Percentiles rank a stretch among this genome's conserved stretches.
Conservation (phyloP, 139 green algal genomes). For the Picochlorum sp. region DNA sequence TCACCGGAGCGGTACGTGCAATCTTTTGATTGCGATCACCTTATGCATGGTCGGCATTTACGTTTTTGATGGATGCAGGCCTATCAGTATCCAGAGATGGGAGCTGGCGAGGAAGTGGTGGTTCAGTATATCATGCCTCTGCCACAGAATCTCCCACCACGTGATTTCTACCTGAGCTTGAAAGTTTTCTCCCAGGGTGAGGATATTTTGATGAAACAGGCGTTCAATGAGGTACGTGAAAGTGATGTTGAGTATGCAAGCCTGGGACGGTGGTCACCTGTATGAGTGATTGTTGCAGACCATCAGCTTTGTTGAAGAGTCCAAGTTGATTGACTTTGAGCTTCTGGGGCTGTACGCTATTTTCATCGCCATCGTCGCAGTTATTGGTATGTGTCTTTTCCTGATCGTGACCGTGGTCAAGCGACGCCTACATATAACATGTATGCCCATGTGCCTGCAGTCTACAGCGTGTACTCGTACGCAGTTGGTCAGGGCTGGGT, state of each 20-base stretch:
- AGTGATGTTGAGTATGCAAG: neutral
- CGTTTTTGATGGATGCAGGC: neutral
- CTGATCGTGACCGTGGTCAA: neutral
- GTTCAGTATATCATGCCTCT: constrained; percentile 29
- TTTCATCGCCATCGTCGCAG: constrained; percentile 6
- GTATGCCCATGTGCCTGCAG: constrained; percentile 7
- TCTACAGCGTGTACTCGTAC: constrained; percentile 9
- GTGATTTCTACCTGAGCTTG: constrained; percentile 24
- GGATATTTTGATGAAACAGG: neutral
- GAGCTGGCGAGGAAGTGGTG: constrained; percentile 14
- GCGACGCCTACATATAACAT: neutral
- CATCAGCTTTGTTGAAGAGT: constrained; percentile 24
- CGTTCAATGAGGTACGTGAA: neutral
- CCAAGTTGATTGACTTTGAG: constrained; percentile 25
- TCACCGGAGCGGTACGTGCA: constrained; percentile 19
- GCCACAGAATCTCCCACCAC: constrained; percentile 22
- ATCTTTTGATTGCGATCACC: neutral
- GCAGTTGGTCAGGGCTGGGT: constrained; percentile 24
- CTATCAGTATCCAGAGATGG: neutral
- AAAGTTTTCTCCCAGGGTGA: constrained; percentile 3
- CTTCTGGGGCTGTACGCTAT: constrained; percentile 32
- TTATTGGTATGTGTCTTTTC: constrained; percentile 8
- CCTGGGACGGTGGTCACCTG: neutral
- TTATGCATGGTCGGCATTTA: neutral
- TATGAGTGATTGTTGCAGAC: constrained; percentile 3